A percentile compares a stretch with the other conserved stretches of the same genome.
These are phyloP conservation scores for Shiraia bambusicola DNA, from an alignment of 2,329 filamentous ascomycete species.

Conservation along the genomic window DNA sequence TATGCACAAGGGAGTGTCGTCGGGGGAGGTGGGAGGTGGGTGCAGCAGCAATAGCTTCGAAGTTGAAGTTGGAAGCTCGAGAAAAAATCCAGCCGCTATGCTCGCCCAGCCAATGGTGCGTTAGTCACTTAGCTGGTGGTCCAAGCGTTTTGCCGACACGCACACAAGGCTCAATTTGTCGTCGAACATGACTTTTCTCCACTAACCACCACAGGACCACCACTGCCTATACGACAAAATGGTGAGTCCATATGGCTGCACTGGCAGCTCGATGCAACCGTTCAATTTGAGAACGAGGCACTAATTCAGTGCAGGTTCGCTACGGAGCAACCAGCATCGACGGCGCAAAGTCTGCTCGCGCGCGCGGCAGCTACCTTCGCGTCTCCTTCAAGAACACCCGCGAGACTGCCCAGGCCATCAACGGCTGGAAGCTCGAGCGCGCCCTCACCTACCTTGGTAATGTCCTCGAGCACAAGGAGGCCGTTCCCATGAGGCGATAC, in stretches of 20 bases:
- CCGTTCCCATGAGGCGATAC: slow-evolving; percentile 97
- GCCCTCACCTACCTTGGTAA: slow-evolving; percentile 97
- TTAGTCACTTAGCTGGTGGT: slow-evolving; percentile 3
- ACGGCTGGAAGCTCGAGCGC: slow-evolving; percentile 96
- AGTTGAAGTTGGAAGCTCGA: slow-evolving; percentile 20
- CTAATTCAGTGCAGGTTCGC: slow-evolving; percentile 41
- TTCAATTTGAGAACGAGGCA: slow-evolving; percentile 17
- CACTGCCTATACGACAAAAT: slow-evolving; percentile 41
- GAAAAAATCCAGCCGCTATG: slow-evolving; percentile 10
- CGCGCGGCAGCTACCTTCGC: slow-evolving; percentile 97
- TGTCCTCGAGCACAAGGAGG: slow-evolving; percentile 95
- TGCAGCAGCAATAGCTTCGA: slow-evolving; percentile 15
- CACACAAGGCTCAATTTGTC: slow-evolving; percentile 34
- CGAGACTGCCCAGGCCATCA: slow-evolving; percentile 99
- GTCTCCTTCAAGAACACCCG: slow-evolving; percentile 99
- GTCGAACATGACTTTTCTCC: slow-evolving; percentile 18
- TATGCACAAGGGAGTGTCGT: slow-evolving; percentile 3
- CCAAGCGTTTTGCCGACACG: slow-evolving; percentile 24
- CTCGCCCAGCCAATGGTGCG: neutral
- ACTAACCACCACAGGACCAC: slow-evolving; percentile 40
- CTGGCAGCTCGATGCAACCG: slow-evolving; percentile 5
- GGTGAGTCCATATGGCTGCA: slow-evolving; percentile 35
- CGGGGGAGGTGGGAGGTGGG: slow-evolving; percentile 9
- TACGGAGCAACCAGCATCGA: slow-evolving; percentile 43
- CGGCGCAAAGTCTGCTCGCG: slow-evolving; percentile 74